Evolutionary conservation across 306 rosid species (phyloP).

Genomic region (Arachis hypogaea): DNA sequence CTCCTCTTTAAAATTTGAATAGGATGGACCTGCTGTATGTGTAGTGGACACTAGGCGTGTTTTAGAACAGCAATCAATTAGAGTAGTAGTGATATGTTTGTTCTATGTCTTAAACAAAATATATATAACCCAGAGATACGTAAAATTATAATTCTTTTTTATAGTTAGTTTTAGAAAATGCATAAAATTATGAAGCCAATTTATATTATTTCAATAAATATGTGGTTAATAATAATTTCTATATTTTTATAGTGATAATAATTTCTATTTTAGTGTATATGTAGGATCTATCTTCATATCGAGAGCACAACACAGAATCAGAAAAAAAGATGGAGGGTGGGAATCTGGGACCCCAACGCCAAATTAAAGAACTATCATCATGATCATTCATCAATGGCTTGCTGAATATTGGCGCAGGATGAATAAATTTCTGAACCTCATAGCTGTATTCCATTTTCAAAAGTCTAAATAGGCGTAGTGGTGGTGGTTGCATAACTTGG

Average conservation of each 20-base stretch:
- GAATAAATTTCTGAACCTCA: slow-evolving; percentile 9
- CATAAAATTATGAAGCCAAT: too few species aligned
- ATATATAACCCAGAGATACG: too few species aligned
- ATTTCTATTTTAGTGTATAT: too few species aligned
- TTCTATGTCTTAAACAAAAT: too few species aligned
- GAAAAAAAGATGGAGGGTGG: background rate
- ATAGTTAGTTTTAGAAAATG: too few species aligned
- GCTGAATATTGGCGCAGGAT: slow-evolving; percentile 28
- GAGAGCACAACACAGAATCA: background rate
- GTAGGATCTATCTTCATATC: too few species aligned
- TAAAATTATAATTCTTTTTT: too few species aligned
- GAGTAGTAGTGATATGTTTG: too few species aligned
- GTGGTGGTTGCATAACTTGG: background rate
- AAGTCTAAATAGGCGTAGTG: slow-evolving; percentile 43
- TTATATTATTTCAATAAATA: too few species aligned
- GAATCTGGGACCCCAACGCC: slow-evolving; percentile 45
- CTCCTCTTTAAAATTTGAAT: background rate
- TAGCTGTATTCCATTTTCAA: slow-evolving; percentile 57
- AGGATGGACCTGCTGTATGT: background rate
- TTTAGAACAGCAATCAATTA: background rate
- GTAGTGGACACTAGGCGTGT: slow-evolving; percentile 32
- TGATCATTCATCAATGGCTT: slow-evolving; percentile 9
- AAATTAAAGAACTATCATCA: background rate
- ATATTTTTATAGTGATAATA: too few species aligned
- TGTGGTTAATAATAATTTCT: too few species aligned